These are phyloP conservation scores for Naganishia sp. DNA, from an alignment of 1,284 basidiomycete species.

Conservation along the genomic window DNA sequence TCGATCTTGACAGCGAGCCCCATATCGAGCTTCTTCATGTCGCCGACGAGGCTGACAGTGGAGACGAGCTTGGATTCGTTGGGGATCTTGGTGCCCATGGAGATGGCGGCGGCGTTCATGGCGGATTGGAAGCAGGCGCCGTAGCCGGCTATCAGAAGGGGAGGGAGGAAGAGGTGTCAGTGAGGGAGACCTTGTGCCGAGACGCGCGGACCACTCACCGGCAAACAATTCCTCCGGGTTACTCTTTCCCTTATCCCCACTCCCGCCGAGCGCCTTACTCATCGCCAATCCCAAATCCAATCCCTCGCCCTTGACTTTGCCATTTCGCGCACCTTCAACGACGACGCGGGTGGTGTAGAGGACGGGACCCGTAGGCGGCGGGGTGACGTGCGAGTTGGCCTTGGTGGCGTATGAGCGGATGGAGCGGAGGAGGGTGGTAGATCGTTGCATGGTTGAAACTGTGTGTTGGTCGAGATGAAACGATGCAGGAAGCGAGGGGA, in stretches of 20 bases:
- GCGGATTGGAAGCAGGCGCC: conserved; percentile 26
- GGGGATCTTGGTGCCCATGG: conserved; percentile 21
- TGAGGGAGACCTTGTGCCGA: neutral
- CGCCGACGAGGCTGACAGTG: conserved; percentile 8
- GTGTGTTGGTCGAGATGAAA: neutral
- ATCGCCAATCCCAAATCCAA: conserved; percentile 18
- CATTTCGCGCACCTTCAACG: conserved; percentile 19
- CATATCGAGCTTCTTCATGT: conserved; percentile 28
- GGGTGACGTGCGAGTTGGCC: conserved; percentile 11
- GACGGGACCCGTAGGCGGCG: conserved; percentile 8
- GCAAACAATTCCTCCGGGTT: conserved; percentile 25
- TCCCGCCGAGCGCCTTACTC: conserved; percentile 15
- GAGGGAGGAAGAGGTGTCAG: neutral
- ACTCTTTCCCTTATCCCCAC: neutral
- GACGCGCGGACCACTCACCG: conserved; percentile 5
- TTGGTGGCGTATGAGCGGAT: conserved; percentile 12
- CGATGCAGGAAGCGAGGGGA: neutral
- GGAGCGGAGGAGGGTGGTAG: conserved; percentile 5
- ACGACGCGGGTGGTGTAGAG: conserved; percentile 18
- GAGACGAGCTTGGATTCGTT: conserved; percentile 22
- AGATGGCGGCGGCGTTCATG: conserved; percentile 26
- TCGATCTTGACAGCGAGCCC: conserved; percentile 14
- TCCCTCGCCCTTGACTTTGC: conserved; percentile 11
- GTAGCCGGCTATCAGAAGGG: conserved; percentile 4
- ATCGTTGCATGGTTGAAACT: conserved; percentile 8